Evolutionary conservation across 768 basidiomycete species (phyloP), one percentile per base, ranked within the genome.

Genomic region (Lactarius vividus): DNA sequence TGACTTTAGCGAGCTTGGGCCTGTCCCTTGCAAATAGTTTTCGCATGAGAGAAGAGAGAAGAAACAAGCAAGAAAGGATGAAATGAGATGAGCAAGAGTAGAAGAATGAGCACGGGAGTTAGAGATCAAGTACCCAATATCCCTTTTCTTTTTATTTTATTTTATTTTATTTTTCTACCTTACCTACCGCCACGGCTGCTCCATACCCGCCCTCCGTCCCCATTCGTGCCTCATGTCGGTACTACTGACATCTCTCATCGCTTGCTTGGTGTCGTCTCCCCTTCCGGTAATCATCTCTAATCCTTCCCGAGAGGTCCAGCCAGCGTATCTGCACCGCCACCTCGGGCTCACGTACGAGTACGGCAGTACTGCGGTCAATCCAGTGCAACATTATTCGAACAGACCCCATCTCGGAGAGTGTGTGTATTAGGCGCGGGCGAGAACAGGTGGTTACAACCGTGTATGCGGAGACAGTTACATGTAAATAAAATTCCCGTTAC

Each of bases 21-120:
- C 84, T 87, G 73, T 79, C 80, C 61, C 82, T 77, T 29, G 79
- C 78, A 64, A 88, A 88, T 52, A 88, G 75, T 77, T 82, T 87
- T 78, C 83, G 87, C 86, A 87, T 88, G 42, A 72, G 57, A 52
- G 23, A 29, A 33, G 8, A 28, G 26, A 35, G 29, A 31, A 10
- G n/a, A 49, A 10, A 2, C 15, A 59, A 37, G 29, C 59, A 44
- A 28, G 29, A 40, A 9, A 26, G 35, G 26, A 46, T 13, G 35
- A 15, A 53, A 65, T 16, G 31, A 20, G 26, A 55, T 28, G 37
- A 60, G 26, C 33, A 39, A 33, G 40, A 33, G 40, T 40, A 40
- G 28, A 54, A 20, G 44, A 10, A 33, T 20, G 46, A 52, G 67
- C 55, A 40, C 46, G 26, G 26, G 57, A 18, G 40, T 28, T 37